Evolutionary conservation across 2,329 filamentous ascomycete species (phyloP).

Genomic region (Monilinia polystroma): DNA sequence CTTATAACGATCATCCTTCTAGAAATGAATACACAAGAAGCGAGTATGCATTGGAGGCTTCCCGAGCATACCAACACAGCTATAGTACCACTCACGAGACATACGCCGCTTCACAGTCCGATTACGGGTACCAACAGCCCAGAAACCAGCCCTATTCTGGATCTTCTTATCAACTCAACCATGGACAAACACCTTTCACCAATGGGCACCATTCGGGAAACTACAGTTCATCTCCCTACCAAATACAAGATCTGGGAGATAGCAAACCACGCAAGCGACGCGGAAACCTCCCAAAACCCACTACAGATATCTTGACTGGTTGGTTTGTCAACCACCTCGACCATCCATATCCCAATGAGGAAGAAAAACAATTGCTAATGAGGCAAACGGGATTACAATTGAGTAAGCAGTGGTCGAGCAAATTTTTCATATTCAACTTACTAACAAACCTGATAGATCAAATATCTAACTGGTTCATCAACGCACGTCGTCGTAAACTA

Average conservation of each 20-base stretch:
- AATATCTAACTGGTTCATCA: constrained; percentile 82
- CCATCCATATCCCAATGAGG: constrained; percentile 84
- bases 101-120: constrained; percentile 5
- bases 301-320: constrained; percentile 74
- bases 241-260: constrained; percentile 28
- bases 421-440: background rate
- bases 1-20: constrained; percentile 1
- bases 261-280: constrained; percentile 55
- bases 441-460: constrained; percentile 48
- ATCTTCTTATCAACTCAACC: constrained; percentile 16
- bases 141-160: constrained; percentile 8
- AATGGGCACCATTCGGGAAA: constrained; percentile 17
- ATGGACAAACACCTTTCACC: constrained; percentile 35
- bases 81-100: background rate
- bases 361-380: constrained; percentile 82
- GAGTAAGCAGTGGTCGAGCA: constrained; percentile 54
- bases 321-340: constrained; percentile 79
- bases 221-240: background rate
- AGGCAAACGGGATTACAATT: constrained; percentile 73
- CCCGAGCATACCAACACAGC: constrained; percentile 6
- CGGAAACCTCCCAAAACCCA: constrained; percentile 87
- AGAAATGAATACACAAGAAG: constrained; percentile 5
- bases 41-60: constrained; percentile 20
- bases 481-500: constrained; percentile 66
- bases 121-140: constrained; percentile 25